Base-by-base conservation (phyloP, 2,329 filamentous ascomycete species). In the Penicillium sp. region DNA sequence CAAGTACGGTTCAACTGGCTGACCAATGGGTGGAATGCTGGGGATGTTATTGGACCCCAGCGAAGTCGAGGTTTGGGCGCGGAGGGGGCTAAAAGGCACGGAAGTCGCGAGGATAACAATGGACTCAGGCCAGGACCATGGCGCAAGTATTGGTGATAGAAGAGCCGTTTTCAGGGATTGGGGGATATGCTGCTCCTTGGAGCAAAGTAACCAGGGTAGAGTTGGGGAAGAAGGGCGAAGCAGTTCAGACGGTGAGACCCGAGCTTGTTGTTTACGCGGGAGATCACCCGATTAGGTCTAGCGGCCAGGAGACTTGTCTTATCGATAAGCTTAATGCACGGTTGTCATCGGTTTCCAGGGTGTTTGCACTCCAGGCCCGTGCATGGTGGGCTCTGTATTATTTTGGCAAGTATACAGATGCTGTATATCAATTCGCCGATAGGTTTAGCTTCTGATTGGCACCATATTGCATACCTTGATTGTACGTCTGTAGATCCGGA, bases 241-340 rank as follows among this genome's bases (percentile, higher is more conserved):
- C 53, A 54, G 46, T 59, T 63, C 57, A 55, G 61, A 68, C 69
- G 70, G 71, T 72, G 71, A 74, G 69, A 69, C 71, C 72, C 68
- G 67, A 73, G 63, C 54, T 56, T 59, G 55, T 55, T 59, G 66
- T 76, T 77, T 76, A 76, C 73, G 60, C 69, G 64, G 63, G 62
- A 70, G 64, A 62, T 65, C 59, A 25, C 72, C 65, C 44, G 23
- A 72, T 75, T 53, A 35, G 74, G 75, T 56, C 66, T 76, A 76
- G 75, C 60, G 67, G 37, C 27, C 21, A 49, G 60, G 46, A 50
- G 43, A 21, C 39, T 10, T 29, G 33, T 14, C 63, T 73, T 77
- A 77, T 77, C 74, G 74, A 76, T 76, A 77, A 76, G 73, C 72
- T 75, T 75, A 74, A 71, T 69, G 60, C 51, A 53, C 54, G 54